Conservation (phyloP, 345 rosid species). For the Arabidopsis arenosa region DNA sequence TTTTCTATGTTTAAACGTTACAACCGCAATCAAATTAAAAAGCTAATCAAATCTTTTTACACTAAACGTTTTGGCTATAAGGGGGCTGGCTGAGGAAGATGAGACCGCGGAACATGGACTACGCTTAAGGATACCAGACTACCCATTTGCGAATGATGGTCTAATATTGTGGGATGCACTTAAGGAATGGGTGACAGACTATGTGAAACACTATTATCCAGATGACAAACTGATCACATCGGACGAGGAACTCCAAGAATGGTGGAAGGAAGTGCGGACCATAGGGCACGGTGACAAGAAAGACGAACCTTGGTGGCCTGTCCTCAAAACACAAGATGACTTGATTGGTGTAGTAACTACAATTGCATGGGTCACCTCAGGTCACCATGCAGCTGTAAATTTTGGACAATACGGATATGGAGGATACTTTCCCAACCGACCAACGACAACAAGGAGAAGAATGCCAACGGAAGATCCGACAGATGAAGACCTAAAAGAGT, state of each 20-base stretch:
- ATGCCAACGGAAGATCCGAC: constrained; percentile 45
- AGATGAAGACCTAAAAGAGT: constrained; percentile 38
- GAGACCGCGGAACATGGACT: constrained; percentile 36
- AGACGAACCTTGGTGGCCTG: constrained; percentile 51
- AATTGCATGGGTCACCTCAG: constrained; percentile 48
- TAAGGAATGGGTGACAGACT: constrained; percentile 46
- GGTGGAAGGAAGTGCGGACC: constrained; percentile 46
- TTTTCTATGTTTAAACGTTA: too few species aligned
- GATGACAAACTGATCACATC: constrained; percentile 6
- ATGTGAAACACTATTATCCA: constrained; percentile 42
- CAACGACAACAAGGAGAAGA: constrained; percentile 40
- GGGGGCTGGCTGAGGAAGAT: constrained; percentile 47
- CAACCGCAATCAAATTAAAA: not conserved
- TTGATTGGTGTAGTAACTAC: constrained; percentile 38
- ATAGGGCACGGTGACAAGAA: constrained; percentile 46
- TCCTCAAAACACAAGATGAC: constrained; percentile 42
- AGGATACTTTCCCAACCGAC: constrained; percentile 49
- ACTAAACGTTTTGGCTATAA: not conserved
- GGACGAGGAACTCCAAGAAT: constrained; percentile 47
- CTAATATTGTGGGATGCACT: constrained; percentile 46
- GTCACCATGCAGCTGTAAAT: constrained; percentile 50
- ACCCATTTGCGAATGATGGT: constrained; percentile 48
- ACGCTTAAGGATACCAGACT: constrained; percentile 40
- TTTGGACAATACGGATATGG: constrained; percentile 49
- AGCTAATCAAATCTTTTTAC: not conserved